These are phyloP conservation scores for Boletus eberwhitei DNA, from an alignment of 768 basidiomycete genomes.

Conservation along the genomic window DNA sequence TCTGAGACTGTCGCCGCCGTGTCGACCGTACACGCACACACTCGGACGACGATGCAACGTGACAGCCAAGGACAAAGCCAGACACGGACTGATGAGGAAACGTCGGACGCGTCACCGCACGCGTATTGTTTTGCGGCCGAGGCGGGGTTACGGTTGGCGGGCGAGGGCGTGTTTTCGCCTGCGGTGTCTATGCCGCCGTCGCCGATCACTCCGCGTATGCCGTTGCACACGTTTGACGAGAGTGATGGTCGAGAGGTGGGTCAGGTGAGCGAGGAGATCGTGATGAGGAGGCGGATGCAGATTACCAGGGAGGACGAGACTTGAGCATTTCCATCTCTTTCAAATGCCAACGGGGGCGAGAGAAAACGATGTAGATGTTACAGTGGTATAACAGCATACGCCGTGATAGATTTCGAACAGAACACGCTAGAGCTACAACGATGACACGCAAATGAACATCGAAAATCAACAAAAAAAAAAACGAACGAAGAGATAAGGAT, in stretches of 20 bases:
- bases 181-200: conserved; percentile 64
- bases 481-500: not conserved
- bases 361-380: conserved; percentile 14
- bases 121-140: conserved; percentile 54
- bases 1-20: not conserved
- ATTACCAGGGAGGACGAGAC: conserved; percentile 1
- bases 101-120: conserved; percentile 27
- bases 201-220: conserved; percentile 47
- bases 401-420: conserved; percentile 7
- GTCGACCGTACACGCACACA: not conserved
- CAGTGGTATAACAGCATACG: conserved; percentile 14
- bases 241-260: conserved; percentile 7
- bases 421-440: conserved; percentile 27
- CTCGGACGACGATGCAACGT: not conserved
- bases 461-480: not conserved
- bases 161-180: conserved; percentile 73
- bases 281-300: conserved; percentile 22
- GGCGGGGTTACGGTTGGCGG: conserved; percentile 53
- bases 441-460: not conserved
- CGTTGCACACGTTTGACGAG: conserved; percentile 15
- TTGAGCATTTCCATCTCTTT: conserved; percentile 2
- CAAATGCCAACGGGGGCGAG: not conserved
- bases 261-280: conserved; percentile 7
- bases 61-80: not conserved
- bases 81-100: not conserved